phyloP scores from a whole-genome alignment of 2,329 filamentous ascomycete genomes.

The Aspergillus fijiensis region DNA sequence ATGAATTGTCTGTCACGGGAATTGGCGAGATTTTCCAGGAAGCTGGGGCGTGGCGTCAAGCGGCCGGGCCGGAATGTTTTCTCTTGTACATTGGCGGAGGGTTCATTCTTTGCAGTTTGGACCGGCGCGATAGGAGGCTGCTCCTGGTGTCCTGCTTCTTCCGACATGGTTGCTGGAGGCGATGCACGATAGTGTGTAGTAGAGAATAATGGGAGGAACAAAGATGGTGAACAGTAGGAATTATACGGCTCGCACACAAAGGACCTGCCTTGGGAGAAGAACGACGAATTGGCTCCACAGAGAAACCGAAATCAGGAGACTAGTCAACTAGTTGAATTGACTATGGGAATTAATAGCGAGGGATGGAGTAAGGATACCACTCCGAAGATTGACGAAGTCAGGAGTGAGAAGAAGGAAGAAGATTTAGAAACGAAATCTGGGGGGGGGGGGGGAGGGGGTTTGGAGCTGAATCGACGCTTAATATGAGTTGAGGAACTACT shows the following conservation, averaged over 20 bases:
- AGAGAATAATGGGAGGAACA: not conserved
- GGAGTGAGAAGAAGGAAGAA: not conserved
- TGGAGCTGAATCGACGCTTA: not conserved
- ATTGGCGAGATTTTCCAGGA: slow-evolving; percentile 33
- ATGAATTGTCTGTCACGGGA: slow-evolving; percentile 34
- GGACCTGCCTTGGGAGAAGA: slow-evolving; percentile 5
- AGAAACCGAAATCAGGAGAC: not conserved
- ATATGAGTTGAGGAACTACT: not conserved
- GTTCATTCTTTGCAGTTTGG: not conserved
- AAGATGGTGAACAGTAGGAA: not conserved
- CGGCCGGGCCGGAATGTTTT: slow-evolving; percentile 24
- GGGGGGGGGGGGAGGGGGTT: not conserved
- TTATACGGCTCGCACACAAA: not conserved
- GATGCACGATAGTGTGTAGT: not conserved
- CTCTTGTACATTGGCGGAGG: slow-evolving; percentile 13
- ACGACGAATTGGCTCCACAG: not conserved
- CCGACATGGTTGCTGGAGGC: not conserved
- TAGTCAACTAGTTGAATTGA: not conserved
- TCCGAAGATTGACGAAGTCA: not conserved
- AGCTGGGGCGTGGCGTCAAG: slow-evolving; percentile 35
- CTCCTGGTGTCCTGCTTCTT: not conserved
- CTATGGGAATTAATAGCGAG: not conserved
- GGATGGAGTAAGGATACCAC: not conserved
- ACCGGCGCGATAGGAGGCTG: not conserved
- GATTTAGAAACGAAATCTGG: not conserved